Evolutionary conservation across 495 filamentous ascomycete genomes (phyloP), one percentile per base, ranked within the genome.

Genomic region (Pyronema domesticum): DNA sequence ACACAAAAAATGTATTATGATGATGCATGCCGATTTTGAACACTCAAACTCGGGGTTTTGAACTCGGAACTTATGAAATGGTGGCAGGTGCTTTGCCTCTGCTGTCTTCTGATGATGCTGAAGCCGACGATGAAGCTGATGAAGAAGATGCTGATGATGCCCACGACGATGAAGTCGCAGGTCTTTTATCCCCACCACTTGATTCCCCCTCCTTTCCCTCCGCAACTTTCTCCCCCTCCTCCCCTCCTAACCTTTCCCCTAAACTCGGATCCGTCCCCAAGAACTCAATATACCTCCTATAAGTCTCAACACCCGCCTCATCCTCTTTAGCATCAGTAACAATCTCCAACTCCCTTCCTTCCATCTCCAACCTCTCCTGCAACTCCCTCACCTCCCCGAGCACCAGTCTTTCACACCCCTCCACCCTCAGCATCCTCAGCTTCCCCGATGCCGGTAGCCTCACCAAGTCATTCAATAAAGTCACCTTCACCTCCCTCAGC

Each of bases 381-480:
- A 64, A 36, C 7, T 58, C 34, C 42, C 55, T 61, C 23, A 64
- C 37, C 17, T 65, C 63, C 35, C 54, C 57, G 37, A 60, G 40
- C 34, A 53, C 60, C 42, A 62, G 13, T 40, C 63, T 61, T 49
- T 53, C 57, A 33, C 65, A 59, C 3, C 54, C 65, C 14, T 57
- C 55, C 8, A 58, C 55, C 17, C 64, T 58, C 10, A 64, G 46
- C 36, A 46, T 52, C 39, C 48, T 47, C 17, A 64, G 15, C 10
- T 45, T 55, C 14, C 55, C 37, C 7, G 43, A 37, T 10, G 47
- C 33, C 5, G 36, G 54, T 11, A 37, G 46, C 23, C 45, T 40
- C 17, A 64, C 23, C 60, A 64, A 33, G 35, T 64, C 62, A 17
- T 51, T 49, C 15, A 64, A 23, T 60, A 61, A 64, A 1, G 54